Base-by-base conservation (phyloP, 1,284 basidiomycete genomes). In the Wolfiporia cocos region DNA sequence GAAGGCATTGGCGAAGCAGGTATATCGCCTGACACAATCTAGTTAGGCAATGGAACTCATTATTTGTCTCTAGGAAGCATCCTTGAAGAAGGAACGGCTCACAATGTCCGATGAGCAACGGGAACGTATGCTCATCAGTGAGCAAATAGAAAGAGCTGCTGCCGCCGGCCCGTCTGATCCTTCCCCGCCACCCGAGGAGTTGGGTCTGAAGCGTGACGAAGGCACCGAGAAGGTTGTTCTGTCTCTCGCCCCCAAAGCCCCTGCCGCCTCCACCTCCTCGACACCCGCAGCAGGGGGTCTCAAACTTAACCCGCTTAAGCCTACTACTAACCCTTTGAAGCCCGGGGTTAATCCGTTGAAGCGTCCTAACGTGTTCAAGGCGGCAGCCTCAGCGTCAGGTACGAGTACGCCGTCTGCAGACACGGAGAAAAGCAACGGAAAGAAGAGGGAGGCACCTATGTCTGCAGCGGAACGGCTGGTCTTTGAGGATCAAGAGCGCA, bases 81-180 rank as follows among this genome's bases (percentile, higher is more conserved):
- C 81, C 21, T 65, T 89, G 69, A 96, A 96, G 73, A 93, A 95
- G 67, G 93, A 99, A 56, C 77, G 94, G 6, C 78, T 85, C 24
- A 88, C 89, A 39, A 85, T 85, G 62, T 93, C 92, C 31, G 95
- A 98, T 58, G 96, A 99, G 66, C 89, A 93, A 63, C 78, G 96
- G 22, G 90, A 97, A 65, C 81, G 96, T 11, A 73, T 82, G 56
- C 74, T 94, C 47, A 87, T 99, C 44, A 75, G 87, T 19, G 92
- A 98, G 56, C 95, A 99, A 68, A 99, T 99, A 45, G 91, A 91
- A 55, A 76, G 92, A 22, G 95, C 96, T 0, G 63, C 60, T 24
- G 63, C 67, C 37, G 61, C 62, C 2, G 51, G 55, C 5, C 54
- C 56, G 2, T 46, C 52, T 12, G 58, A 52, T 32, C 32, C 48